These are phyloP conservation scores for Coniochaeta sp. DNA, from an alignment of 2,329 filamentous ascomycete species.

Conservation along the genomic window DNA sequence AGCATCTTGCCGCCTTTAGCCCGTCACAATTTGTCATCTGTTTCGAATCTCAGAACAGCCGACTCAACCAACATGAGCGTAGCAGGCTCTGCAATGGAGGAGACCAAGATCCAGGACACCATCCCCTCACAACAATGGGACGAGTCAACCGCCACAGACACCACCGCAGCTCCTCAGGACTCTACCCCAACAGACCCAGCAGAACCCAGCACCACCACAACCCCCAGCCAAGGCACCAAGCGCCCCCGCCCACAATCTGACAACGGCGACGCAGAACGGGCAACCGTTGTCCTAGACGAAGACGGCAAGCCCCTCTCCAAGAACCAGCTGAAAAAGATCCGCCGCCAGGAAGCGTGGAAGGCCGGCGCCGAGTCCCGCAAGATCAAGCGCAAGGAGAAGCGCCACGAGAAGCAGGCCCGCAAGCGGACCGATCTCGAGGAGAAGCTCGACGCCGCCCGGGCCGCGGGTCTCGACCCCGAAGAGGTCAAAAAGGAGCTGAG, in stretches of 20 bases:
- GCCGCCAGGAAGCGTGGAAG: slow-evolving; percentile 68
- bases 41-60: no score
- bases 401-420: slow-evolving; percentile 36
- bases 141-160: neutral
- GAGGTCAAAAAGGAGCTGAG: slow-evolving; percentile 22
- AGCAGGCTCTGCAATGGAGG: neutral
- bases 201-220: neutral
- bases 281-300: no score
- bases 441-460: slow-evolving; percentile 36
- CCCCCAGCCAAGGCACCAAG: neutral
- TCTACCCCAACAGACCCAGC: neutral
- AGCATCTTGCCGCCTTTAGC: no score
- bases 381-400: slow-evolving; percentile 47
- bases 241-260: neutral
- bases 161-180: neutral
- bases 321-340: slow-evolving; percentile 75
- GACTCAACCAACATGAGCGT: neutral
- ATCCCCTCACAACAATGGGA: neutral
- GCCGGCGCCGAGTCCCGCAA: slow-evolving; percentile 56
- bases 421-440: slow-evolving; percentile 43
- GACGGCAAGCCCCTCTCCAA: slow-evolving; percentile 56
- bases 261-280: neutral
- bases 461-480: slow-evolving; percentile 34
- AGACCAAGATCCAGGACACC: neutral
- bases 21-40: no score